Percentiles rank a stretch among this genome's conserved stretches.
Evolutionary conservation across 2,329 filamentous ascomycete genomes (phyloP).

Genomic region (Nemania sp.): DNA sequence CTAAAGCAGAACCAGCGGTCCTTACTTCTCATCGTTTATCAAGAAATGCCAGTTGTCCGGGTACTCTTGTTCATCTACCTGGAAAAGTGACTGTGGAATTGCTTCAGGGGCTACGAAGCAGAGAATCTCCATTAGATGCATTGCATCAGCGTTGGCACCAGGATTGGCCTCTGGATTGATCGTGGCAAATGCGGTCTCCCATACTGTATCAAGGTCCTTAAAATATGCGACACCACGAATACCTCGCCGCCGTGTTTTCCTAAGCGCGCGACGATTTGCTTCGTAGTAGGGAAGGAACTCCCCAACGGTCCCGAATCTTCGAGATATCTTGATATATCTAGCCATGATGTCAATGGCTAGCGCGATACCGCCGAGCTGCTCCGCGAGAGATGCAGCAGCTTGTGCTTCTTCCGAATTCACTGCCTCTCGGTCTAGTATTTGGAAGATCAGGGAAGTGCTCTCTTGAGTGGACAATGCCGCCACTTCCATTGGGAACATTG

Average conservation of each 20-base stretch:
- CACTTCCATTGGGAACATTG: not conserved
- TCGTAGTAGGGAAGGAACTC: slow-evolving; percentile 2
- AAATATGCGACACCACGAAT: not conserved
- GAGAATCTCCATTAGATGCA: not conserved
- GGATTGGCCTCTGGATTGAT: not conserved
- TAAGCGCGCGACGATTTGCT: not conserved
- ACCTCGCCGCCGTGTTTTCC: not conserved
- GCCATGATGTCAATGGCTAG: not conserved
- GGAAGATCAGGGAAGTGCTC: not conserved
- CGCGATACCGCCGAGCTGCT: not conserved
- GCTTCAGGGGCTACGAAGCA: not conserved
- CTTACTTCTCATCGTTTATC: not conserved
- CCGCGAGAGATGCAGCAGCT: not conserved
- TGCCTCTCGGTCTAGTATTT: not conserved
- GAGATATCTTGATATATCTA: not conserved
- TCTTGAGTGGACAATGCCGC: not conserved
- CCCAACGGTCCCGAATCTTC: not conserved
- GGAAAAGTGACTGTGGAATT: not conserved
- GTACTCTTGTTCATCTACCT: not conserved
- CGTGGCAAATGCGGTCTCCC: not conserved
- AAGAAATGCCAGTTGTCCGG: not conserved
- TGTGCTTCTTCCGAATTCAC: not conserved
- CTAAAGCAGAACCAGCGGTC: not conserved
- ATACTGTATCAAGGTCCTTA: slow-evolving; percentile 2
- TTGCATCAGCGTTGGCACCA: not conserved